Conservation (phyloP, 768 basidiomycete genomes). For the Mycena alexandri region DNA sequence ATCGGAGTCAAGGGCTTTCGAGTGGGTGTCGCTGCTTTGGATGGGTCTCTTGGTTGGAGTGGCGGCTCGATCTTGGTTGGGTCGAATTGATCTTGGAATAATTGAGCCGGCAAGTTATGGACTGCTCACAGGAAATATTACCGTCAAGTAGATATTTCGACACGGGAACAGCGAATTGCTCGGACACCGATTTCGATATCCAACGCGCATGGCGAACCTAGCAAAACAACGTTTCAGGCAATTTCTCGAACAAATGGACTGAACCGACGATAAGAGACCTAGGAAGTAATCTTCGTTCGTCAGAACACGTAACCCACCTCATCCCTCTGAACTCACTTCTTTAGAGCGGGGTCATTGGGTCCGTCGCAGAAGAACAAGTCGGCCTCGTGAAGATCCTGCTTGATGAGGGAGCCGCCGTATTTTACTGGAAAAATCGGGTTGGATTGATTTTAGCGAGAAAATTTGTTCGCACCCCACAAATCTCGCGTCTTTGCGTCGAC, state of each 20-base stretch:
- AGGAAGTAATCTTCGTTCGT: conserved; percentile 29
- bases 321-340: conserved; percentile 15
- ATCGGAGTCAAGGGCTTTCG: conserved; percentile 2
- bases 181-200: conserved; percentile 35
- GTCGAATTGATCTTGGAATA: conserved; percentile 31
- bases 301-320: neutral
- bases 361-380: conserved; percentile 30
- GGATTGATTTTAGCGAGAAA: neutral
- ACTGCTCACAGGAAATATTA: neutral
- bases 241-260: neutral
- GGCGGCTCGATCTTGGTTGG: conserved; percentile 16
- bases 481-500: conserved; percentile 21
- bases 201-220: conserved; percentile 36
- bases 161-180: conserved; percentile 31
- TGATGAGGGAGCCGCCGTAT: conserved; percentile 24
- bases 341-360: conserved; percentile 26
- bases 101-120: neutral
- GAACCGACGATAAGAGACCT: conserved; percentile 31
- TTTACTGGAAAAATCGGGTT: conserved; percentile 21
- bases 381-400: conserved; percentile 18
- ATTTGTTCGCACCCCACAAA: conserved; percentile 16
- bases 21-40: neutral
- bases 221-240: neutral
- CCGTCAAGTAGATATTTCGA: conserved; percentile 36
- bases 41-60: neutral